Evolutionary conservation across 2,329 filamentous ascomycete species (phyloP), one percentile per base, ranked within the genome.

Genomic region (Cladosporium sp.): DNA sequence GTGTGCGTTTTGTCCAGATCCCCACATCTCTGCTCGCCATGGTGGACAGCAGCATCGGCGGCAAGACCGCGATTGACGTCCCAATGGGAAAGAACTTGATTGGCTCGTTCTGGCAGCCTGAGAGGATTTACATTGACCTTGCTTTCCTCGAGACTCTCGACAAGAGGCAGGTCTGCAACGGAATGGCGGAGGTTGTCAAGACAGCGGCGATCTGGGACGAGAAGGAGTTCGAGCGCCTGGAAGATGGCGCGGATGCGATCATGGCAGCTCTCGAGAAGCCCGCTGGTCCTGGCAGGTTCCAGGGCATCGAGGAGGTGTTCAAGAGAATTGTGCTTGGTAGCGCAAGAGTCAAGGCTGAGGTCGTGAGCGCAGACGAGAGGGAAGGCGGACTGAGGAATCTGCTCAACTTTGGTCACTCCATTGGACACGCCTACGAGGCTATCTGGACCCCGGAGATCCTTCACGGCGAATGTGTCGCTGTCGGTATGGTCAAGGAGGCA

Each of bases 401-500:
- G 49, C 78, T 98, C 54, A 98, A 98, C 69, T 97, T 96, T 70
- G 93, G 93, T 27, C 93, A 98, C 67, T 97, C 93, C 1, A 97
- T 98, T 58, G 93, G 93, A 12, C 93, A 98, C 69, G 93, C 93
- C 15, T 90, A 92, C 61, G 93, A 98, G 71, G 93, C 93, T 22
- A 90, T 98, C 39, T 77, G 97, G 36, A 95, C 94, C 0, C 93
- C 93, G 0, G 92, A 98, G 68, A 83, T 98, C 32, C 80, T 98
- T 6, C 93, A 98, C 63, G 93, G 93, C 53, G 93, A 98, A 67
- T 90, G 88, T 55, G 92, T 98, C 9, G 89, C 93, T 18, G 95
- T 98, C 59, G 93, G 93, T 20, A 98, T 98, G 93, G 88, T 97
- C 53, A 95, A 94, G 67, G 93, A 98, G 70, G 93, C 92, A 9